Conservation (phyloP, 331 rosid genomes). For the Quercus tomentella region DNA sequence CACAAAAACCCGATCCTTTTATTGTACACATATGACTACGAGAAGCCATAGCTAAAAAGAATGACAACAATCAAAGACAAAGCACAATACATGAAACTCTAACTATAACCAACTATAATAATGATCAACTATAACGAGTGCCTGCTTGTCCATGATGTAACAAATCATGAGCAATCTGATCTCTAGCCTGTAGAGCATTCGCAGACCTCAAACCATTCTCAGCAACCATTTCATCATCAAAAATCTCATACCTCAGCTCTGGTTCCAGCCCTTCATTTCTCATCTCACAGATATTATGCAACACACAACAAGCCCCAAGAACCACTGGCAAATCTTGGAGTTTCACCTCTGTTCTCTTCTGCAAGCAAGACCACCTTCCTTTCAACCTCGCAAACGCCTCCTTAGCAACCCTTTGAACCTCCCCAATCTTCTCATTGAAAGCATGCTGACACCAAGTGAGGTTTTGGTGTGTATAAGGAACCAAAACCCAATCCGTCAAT, state of each 20-base stretch:
- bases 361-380: slow-evolving; percentile 78
- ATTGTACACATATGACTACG: slow-evolving; percentile 22
- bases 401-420: slow-evolving; percentile 39
- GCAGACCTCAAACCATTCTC: slow-evolving; percentile 37
- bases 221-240: slow-evolving; percentile 56
- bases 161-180: slow-evolving; percentile 61
- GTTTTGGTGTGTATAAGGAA: slow-evolving; percentile 59
- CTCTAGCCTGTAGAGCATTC: slow-evolving; percentile 42
- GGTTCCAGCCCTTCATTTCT: slow-evolving; percentile 44
- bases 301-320: slow-evolving; percentile 77
- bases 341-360: slow-evolving; percentile 71
- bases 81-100: background rate
- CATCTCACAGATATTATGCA: slow-evolving; percentile 74
- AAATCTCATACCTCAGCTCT: slow-evolving; percentile 27
- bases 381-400: slow-evolving; percentile 59
- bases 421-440: slow-evolving; percentile 53
- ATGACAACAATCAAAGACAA: background rate
- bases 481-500: slow-evolving; percentile 58
- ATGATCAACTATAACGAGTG: slow-evolving; percentile 18
- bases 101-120: slow-evolving; percentile 6
- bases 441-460: slow-evolving; percentile 75
- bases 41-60: slow-evolving; percentile 27
- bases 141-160: slow-evolving; percentile 65
- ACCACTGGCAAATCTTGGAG: slow-evolving; percentile 67
- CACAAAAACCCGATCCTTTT: background rate